Evolutionary conservation across 306 rosid genomes (phyloP).

Genomic region (Citrullus amarus): DNA sequence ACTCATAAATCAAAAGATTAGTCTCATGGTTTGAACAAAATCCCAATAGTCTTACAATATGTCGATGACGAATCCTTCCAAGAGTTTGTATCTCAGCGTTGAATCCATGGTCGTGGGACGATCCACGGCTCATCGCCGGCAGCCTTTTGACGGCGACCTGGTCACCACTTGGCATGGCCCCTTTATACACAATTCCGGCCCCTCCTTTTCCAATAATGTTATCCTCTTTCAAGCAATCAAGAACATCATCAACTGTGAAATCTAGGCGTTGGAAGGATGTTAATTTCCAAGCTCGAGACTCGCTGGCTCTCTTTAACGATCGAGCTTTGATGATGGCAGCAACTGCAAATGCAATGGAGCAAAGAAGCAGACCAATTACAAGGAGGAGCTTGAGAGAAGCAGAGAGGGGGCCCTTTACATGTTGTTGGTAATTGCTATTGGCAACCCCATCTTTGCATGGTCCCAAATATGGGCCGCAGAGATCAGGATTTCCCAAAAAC

Average conservation of each 20-base stretch:
- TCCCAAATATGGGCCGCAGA: conserved; percentile 82
- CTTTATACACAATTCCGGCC: conserved; percentile 92
- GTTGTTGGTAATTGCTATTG: conserved; percentile 35
- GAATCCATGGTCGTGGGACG: conserved; percentile 94
- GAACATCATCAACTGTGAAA: conserved; percentile 75
- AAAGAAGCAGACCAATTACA: conserved; percentile 8
- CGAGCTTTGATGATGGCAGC: conserved; percentile 79
- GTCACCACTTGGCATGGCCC: conserved; percentile 65
- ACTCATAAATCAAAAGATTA: conserved; percentile 84
- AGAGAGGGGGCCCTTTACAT: conserved; percentile 35
- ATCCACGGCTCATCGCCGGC: conserved; percentile 78
- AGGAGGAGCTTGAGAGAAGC: conserved; percentile 25
- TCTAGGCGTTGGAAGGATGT: conserved; percentile 90
- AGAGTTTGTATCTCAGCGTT: conserved; percentile 91
- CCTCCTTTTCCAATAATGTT: conserved; percentile 95
- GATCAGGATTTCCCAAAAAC: conserved; percentile 63
- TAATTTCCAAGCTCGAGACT: conserved; percentile 75
- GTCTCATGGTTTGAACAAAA: conserved; percentile 93
- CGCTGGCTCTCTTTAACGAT: conserved; percentile 70
- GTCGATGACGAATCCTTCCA: conserved; percentile 84
- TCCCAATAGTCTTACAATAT: conserved; percentile 79
- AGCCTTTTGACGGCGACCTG: conserved; percentile 85
- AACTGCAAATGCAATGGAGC: conserved; percentile 28
- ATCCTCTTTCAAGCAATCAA: conserved; percentile 77
- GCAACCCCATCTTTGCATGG: conserved; percentile 51